A percentile compares a stretch with the other conserved stretches of the same genome.
Evolutionary conservation across 331 rosid genomes (phyloP).

Genomic region (Saraca asoca): DNA sequence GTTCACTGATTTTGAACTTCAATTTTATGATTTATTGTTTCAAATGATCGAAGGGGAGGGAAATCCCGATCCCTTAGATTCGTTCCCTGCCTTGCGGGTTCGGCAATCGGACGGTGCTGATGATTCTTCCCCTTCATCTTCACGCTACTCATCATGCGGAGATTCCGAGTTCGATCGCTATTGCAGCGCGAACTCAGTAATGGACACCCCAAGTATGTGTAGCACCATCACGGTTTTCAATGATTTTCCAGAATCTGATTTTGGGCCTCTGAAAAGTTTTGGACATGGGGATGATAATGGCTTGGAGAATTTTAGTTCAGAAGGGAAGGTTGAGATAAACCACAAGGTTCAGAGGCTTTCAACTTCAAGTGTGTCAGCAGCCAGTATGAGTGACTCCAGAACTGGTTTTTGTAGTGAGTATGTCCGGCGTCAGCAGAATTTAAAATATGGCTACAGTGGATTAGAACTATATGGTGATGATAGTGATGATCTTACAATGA

Average conservation of each 20-base stretch:
- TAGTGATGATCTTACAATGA: slow-evolving; percentile 40
- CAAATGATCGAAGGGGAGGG: slow-evolving; percentile 54
- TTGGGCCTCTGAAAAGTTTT: slow-evolving; percentile 38
- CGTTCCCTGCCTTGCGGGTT: slow-evolving; percentile 41
- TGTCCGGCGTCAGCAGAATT: slow-evolving; percentile 6
- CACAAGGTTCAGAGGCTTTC: slow-evolving; percentile 32
- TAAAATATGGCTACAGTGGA: slow-evolving; percentile 54
- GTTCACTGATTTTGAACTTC: not conserved
- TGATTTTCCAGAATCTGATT: slow-evolving; percentile 60
- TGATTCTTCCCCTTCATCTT: slow-evolving; percentile 29
- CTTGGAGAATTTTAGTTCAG: slow-evolving; percentile 57
- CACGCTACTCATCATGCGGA: slow-evolving; percentile 70
- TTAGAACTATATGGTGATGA: slow-evolving; percentile 64
- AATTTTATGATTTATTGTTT: slow-evolving; percentile 26
- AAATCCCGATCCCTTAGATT: slow-evolving; percentile 44
- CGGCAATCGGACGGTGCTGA: slow-evolving; percentile 49
- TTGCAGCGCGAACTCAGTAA: slow-evolving; percentile 78
- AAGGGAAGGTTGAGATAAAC: slow-evolving; percentile 42
- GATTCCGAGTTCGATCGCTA: slow-evolving; percentile 89
- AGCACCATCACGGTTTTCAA: slow-evolving; percentile 69
- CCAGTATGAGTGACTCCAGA: slow-evolving; percentile 26
- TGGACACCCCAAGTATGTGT: slow-evolving; percentile 83
- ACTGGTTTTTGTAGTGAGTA: slow-evolving; percentile 35
- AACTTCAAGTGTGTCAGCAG: not conserved
- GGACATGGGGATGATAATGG: slow-evolving; percentile 51